phyloP scores from a whole-genome alignment of 257 asterid species.

The Scutellaria galericulata region DNA sequence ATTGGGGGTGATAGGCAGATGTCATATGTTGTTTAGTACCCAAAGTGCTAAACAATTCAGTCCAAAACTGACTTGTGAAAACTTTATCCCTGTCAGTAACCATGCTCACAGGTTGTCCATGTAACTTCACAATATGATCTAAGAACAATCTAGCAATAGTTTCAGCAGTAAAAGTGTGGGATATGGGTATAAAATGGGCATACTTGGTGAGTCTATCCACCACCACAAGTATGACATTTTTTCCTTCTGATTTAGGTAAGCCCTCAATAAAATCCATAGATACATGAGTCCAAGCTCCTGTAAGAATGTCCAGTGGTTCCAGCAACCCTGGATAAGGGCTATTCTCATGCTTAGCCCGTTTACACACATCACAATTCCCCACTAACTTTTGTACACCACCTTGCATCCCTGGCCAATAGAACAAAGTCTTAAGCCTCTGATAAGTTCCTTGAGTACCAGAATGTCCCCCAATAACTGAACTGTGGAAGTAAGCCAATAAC shows the following conservation, averaged over 20 bases:
- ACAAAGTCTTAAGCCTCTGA: too few species aligned
- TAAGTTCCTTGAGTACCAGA: too few species aligned
- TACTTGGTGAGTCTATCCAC: neutral
- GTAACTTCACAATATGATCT: neutral
- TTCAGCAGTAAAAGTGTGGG: neutral
- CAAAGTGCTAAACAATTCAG: neutral
- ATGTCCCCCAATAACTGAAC: too few species aligned
- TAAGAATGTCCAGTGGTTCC: neutral
- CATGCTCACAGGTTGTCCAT: neutral
- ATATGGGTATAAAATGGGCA: too few species aligned
- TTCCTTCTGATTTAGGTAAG: neutral
- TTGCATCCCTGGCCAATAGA: too few species aligned
- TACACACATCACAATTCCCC: too few species aligned
- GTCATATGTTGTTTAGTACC: neutral
- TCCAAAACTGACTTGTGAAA: neutral
- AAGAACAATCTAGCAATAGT: neutral
- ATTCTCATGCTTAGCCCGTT: too few species aligned
- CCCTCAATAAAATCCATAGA: constrained; percentile 12
- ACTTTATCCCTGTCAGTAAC: neutral
- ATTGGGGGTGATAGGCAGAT: too few species aligned
- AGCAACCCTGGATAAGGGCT: neutral
- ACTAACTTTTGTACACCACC: too few species aligned
- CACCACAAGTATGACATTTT: neutral
- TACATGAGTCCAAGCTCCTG: neutral
- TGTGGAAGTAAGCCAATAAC: too few species aligned